Conservation (phyloP, 192 early-diverging fungal genomes). For the Spizellomyces sp. region DNA sequence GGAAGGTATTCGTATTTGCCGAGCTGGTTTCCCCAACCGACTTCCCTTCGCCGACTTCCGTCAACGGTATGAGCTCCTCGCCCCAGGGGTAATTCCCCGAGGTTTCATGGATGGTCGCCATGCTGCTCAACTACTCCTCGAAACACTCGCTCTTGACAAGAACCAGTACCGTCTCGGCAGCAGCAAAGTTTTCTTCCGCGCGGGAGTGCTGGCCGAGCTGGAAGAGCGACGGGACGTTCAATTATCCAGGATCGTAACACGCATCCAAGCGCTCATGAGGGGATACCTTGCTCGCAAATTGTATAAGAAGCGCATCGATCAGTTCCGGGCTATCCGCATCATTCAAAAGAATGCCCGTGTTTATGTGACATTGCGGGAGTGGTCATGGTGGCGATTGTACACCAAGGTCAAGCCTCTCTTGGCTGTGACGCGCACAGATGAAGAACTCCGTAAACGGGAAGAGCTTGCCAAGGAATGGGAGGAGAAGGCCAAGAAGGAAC, state of each 20-base stretch:
- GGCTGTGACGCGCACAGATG: constrained; percentile 78
- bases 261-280: constrained; percentile 86
- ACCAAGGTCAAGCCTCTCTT: constrained; percentile 88
- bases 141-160: constrained; percentile 73
- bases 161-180: constrained; percentile 86
- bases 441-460: constrained; percentile 77
- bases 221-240: constrained; percentile 88
- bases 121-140: constrained; percentile 78
- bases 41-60: constrained; percentile 91
- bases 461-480: constrained; percentile 73
- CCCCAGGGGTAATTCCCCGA: constrained; percentile 74
- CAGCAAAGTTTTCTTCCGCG: constrained; percentile 96
- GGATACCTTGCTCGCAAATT: constrained; percentile 77
- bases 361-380: constrained; percentile 86
- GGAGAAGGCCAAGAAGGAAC: constrained; percentile 60
- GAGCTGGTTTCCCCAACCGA: constrained; percentile 94
- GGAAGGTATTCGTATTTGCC: constrained; percentile 95
- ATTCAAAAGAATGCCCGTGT: constrained; percentile 94
- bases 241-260: constrained; percentile 78
- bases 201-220: constrained; percentile 91
- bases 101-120: constrained; percentile 90
- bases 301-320: constrained; percentile 68
- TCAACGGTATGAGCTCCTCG: constrained; percentile 91
- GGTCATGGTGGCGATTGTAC: constrained; percentile 97
- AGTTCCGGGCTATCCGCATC: constrained; percentile 85